Conservation (phyloP, 805 yeast genomes). For the Yarrowia bubula region DNA sequence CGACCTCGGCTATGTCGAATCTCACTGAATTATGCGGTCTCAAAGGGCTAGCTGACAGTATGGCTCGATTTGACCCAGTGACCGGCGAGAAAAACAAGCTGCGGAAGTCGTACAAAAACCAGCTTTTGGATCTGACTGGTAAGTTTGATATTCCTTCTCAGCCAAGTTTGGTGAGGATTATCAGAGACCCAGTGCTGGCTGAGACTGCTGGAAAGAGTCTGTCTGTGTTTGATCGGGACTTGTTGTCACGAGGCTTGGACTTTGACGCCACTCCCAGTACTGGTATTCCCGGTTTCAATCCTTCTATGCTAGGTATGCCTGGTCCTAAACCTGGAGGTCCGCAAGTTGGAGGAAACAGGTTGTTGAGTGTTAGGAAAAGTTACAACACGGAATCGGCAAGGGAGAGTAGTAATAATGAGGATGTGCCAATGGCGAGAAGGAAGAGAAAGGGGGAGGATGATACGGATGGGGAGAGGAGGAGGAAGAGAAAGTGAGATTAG, state of each 20-base stretch:
- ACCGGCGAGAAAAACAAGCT: slow-evolving; percentile 91
- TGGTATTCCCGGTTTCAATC: slow-evolving; percentile 77
- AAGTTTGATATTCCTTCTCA: slow-evolving; percentile 43
- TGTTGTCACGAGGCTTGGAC: slow-evolving; percentile 50
- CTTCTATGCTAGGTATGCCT: slow-evolving; percentile 47
- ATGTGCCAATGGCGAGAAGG: slow-evolving; percentile 12
- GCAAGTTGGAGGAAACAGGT: slow-evolving; percentile 10
- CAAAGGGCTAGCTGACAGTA: slow-evolving; percentile 65
- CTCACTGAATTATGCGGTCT: slow-evolving; percentile 68
- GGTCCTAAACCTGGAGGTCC: slow-evolving; percentile 7
- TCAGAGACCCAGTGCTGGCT: slow-evolving; percentile 32
- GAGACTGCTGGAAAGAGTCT: slow-evolving; percentile 44
- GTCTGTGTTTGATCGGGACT: slow-evolving; percentile 50
- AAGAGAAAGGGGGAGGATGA: slow-evolving; percentile 19
- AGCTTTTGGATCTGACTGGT: slow-evolving; percentile 80
- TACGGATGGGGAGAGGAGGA: slow-evolving; percentile 8
- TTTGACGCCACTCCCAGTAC: slow-evolving; percentile 64
- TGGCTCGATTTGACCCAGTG: slow-evolving; percentile 82
- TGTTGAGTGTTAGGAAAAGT: slow-evolving; percentile 3
- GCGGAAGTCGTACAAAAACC: slow-evolving; percentile 92
- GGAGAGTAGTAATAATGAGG: slow-evolving; percentile 23
- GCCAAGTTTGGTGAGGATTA: slow-evolving; percentile 22
- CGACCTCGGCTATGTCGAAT: slow-evolving; percentile 63
- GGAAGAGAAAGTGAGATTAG: slow-evolving; percentile 16
- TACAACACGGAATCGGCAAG: slow-evolving; percentile 19